These are phyloP conservation scores for Parafenestella ontariensis DNA, from an alignment of 2,329 filamentous ascomycete species.

Conservation along the genomic window DNA sequence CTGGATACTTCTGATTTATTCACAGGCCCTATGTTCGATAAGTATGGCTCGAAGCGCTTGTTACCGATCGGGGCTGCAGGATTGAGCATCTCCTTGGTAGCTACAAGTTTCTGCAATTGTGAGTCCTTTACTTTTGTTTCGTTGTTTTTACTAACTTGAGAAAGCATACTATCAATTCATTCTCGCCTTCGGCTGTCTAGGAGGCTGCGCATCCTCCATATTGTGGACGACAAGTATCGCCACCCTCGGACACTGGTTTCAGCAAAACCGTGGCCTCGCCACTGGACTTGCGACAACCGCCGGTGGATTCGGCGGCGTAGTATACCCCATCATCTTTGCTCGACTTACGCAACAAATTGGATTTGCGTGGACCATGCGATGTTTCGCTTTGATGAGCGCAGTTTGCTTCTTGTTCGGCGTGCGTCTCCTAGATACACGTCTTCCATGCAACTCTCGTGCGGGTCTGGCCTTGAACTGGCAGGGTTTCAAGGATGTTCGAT, in stretches of 20 bases:
- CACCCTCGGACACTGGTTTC: conserved; percentile 34
- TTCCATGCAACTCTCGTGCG: background rate
- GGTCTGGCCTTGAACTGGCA: background rate
- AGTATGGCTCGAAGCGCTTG: background rate
- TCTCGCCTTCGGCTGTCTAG: conserved; percentile 37
- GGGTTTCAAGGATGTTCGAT: conserved; percentile 1
- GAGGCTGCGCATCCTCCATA: conserved; percentile 39
- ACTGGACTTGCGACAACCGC: conserved; percentile 36
- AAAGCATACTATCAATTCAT: conserved; percentile 46
- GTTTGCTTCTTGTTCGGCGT: conserved; percentile 21
- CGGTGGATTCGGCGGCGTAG: conserved; percentile 31
- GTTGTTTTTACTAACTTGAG: background rate
- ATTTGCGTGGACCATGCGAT: conserved; percentile 28
- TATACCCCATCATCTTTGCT: conserved; percentile 32
- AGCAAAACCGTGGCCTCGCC: conserved; percentile 29
- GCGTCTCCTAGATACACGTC: conserved; percentile 11
- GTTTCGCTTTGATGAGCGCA: conserved; percentile 34
- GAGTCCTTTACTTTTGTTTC: background rate
- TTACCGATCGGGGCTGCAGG: background rate
- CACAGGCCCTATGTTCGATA: conserved; percentile 6
- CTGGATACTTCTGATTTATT: background rate
- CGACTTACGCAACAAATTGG: conserved; percentile 19
- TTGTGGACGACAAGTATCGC: conserved; percentile 32
- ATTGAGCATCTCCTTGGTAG: background rate
- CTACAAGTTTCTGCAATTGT: conserved; percentile 3